These are phyloP conservation scores for Ichthyophthirius multifiliis DNA, from an alignment of 169 alveolate species.

Conservation along the genomic window DNA sequence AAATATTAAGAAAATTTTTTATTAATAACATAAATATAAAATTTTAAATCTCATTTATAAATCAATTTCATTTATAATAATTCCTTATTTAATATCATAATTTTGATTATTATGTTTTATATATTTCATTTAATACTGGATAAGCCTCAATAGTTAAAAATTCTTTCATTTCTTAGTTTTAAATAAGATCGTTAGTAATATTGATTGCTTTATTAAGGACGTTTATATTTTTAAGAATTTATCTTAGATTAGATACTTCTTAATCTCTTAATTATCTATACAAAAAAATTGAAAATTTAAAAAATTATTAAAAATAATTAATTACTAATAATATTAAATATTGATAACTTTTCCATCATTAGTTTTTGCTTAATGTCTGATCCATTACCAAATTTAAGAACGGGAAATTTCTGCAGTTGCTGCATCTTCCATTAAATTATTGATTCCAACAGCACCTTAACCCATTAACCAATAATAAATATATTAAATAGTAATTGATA, in stretches of 20 bases:
- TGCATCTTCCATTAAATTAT: slow-evolving; percentile 47
- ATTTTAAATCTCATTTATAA: too few species aligned
- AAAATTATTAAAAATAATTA: neutral
- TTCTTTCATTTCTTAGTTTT: neutral
- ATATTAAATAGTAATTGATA: slow-evolving; percentile 16
- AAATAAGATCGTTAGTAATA: neutral
- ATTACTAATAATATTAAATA: neutral
- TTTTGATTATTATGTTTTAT: neutral
- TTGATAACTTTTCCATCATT: neutral
- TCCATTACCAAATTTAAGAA: slow-evolving; percentile 35
- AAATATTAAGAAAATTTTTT: too few species aligned
- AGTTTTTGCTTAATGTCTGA: neutral
- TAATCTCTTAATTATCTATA: neutral
- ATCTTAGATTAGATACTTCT: neutral
- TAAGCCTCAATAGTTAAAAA: slow-evolving; percentile 2
- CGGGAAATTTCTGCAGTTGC: slow-evolving; percentile 46
- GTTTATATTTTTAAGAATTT: neutral
- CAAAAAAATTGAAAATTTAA: neutral
- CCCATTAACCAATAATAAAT: slow-evolving; percentile 39
- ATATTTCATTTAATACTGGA: neutral
- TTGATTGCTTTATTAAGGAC: neutral
- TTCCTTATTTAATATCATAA: too few species aligned
- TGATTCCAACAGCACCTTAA: slow-evolving; percentile 34
- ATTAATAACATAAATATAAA: too few species aligned
- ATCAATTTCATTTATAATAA: too few species aligned